Base-by-base conservation (phyloP, 352 stramenopile species). In the Globisporangium emineosum region DNA sequence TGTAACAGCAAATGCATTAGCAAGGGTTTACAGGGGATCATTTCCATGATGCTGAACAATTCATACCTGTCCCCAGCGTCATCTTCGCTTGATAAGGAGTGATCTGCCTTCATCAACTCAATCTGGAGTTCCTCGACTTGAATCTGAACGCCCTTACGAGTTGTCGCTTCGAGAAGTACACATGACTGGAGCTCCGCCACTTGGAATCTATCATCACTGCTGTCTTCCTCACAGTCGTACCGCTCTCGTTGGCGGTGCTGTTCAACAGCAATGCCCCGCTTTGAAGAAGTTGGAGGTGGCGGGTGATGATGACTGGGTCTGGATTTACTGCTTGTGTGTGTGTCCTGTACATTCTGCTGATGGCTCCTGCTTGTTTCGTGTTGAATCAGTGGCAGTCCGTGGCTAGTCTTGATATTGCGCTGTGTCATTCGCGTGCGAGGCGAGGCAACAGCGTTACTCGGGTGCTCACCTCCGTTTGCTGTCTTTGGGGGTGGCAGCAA, bases 141-240 rank as follows among this genome's bases (percentile, higher is more conserved):
- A 15, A 91, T 71, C 29, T 86, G 73, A 0, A 90, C 75, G 5
- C 79, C 82, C 62, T 85, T 77, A 5, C 78, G 70, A 2, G 84
- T 91, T 8, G 73, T 89, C 3, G 84, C 84, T 51, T 93, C 82
- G 9, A 93, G 60, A 0, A 93, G 64, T 13, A 84, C 62, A 42
- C 76, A 88, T 2, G 76, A 53, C 2, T 64, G 42, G 1, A 76
- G 65, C 8, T 79, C 71, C 0, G 73, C 54, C 21, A 79, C 52
- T 30, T 75, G 66, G 29, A 70, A 58, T 21, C 68, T 55, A 23
- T 63, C 60, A 6, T 65, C 52, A n/a, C 66, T 40, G 1, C 40
- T 33, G 19, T 65, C 56, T 21, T 66, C 64, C n/a, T 71, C 49
- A 5, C 68, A 47, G 0, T 54, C n/a, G 1, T 45, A n/a, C 19